Evolutionary conservation across 1,139 yeast genomes (phyloP).

Genomic region (Lizanozyma gosingica): DNA sequence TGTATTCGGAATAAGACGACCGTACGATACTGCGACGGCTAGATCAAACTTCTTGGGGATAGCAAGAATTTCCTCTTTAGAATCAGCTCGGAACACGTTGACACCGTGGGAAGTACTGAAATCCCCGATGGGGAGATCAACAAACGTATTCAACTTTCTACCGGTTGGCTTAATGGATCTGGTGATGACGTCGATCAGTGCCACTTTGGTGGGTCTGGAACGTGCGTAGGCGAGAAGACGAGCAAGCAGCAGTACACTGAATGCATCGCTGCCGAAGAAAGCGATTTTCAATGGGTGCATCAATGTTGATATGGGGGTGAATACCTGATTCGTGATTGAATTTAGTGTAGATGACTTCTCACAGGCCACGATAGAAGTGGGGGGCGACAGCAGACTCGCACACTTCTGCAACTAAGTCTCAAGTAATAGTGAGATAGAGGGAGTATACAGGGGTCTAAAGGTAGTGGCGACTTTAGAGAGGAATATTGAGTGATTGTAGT

Average conservation of each 20-base stretch:
- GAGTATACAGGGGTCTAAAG: too few relatives aligned
- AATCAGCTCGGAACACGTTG: conserved; percentile 50
- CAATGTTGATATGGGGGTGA: too few relatives aligned
- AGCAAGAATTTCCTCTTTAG: conserved; percentile 40
- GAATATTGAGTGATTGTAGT: too few relatives aligned
- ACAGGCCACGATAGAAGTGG: too few relatives aligned
- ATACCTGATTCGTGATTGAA: too few relatives aligned
- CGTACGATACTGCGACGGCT: conserved; percentile 86
- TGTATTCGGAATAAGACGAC: conserved; percentile 60
- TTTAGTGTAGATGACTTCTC: too few relatives aligned
- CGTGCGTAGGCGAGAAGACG: conserved; percentile 29
- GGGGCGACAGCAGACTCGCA: too few relatives aligned
- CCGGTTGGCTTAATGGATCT: conserved; percentile 68
- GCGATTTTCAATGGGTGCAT: conserved; percentile 27
- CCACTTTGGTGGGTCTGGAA: conserved; percentile 21
- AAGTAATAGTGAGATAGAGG: too few relatives aligned
- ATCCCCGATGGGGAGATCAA: conserved; percentile 49
- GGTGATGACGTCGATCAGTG: conserved; percentile 52
- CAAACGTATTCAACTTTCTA: conserved; percentile 38
- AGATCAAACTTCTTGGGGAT: conserved; percentile 37
- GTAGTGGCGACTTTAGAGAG: too few relatives aligned
- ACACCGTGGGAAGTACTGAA: conserved; percentile 26
- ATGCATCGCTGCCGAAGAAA: conserved; percentile 76
- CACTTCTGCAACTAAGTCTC: too few relatives aligned
- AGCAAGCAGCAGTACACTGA: conserved; percentile 53